A percentile compares a stretch with the other conserved stretches of the same genome.
Evolutionary conservation across 257 asterid genomes (phyloP).

Genomic region (Gentiana dahurica): DNA sequence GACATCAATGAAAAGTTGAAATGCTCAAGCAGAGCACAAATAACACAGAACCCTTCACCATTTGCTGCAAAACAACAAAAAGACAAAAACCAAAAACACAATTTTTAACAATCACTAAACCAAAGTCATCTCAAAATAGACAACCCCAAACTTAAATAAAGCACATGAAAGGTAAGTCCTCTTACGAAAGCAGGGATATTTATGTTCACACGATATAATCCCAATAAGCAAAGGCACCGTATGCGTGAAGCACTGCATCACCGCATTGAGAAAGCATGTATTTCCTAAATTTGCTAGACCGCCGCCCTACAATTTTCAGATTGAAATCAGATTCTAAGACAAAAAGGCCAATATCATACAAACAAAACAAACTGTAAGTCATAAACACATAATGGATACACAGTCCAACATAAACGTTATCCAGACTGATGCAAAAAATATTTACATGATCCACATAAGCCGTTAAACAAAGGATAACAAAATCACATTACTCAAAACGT

Average conservation of each 20-base stretch:
- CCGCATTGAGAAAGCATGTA: constrained; percentile 79
- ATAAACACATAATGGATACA: too few species aligned
- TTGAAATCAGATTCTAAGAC: background rate
- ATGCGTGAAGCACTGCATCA: constrained; percentile 80
- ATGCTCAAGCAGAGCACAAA: constrained; percentile 46
- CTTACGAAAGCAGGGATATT: constrained; percentile 35
- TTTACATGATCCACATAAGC: too few species aligned
- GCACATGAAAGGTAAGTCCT: background rate
- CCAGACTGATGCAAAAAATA: too few species aligned
- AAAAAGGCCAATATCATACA: too few species aligned
- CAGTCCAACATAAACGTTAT: too few species aligned
- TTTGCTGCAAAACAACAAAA: constrained; percentile 32
- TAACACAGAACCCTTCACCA: constrained; percentile 30
- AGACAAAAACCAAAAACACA: background rate
- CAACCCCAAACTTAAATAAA: background rate
- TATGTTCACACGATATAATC: constrained; percentile 23
- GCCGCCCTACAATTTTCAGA: constrained; percentile 51
- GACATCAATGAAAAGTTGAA: constrained; percentile 28
- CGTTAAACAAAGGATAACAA: too few species aligned
- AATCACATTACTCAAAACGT: too few species aligned
- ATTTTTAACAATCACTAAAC: background rate
- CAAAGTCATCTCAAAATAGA: background rate
- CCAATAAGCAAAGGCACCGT: constrained; percentile 69
- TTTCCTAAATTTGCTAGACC: constrained; percentile 84
- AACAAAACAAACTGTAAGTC: too few species aligned